Evolutionary conservation across 192 early-diverging fungal genomes (phyloP), one percentile per base, ranked within the genome.

Genomic region (Jimgerdemannia flammicorona): DNA sequence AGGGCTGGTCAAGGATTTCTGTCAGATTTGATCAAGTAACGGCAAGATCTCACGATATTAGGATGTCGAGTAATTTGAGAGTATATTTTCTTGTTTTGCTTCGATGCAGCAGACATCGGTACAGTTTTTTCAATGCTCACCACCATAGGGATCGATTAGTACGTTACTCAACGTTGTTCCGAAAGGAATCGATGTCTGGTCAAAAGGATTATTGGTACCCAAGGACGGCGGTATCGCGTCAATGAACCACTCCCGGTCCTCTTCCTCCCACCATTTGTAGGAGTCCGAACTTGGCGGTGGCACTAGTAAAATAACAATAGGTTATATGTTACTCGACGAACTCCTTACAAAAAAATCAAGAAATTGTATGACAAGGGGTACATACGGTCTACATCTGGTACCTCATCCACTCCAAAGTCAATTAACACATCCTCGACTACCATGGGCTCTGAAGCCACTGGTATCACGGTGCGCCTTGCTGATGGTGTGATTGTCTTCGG

Each of bases 261-360:
- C 49, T 63, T 84, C 80, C 29, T 86, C 84, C 88, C 88, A 90
- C 88, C 88, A 90, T 64, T 87, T 83, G 29, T 80, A 77, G 3
- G 42, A 64, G 3, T 85, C 85, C 10, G 88, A 85, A 44, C 88
- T 89, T 39, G 88, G 88, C 66, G 80, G 78, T 7, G 85, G 88
- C 4, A 78, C 86, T 86, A 71, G 59, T 43, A 65, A 72, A 70
- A 44, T 20, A 3, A 40, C 14, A 70, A 72, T 19, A 40, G 65
- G 17, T 43, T 69, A 73, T 19, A 1, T 69, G 43, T 70, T 19
- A 20, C 42, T 18, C 68, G 29, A 71, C 3, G 29, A 29, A 29
- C 29, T 29, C 29, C 29, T 29, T 29, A 29, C 29, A 29, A 29
- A 29, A 29, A 29, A 29, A 29, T 70, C 3, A 29, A 64, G 29